Base-by-base conservation (phyloP, 2,329 filamentous ascomycete genomes). In the Xylariaceae sp. region DNA sequence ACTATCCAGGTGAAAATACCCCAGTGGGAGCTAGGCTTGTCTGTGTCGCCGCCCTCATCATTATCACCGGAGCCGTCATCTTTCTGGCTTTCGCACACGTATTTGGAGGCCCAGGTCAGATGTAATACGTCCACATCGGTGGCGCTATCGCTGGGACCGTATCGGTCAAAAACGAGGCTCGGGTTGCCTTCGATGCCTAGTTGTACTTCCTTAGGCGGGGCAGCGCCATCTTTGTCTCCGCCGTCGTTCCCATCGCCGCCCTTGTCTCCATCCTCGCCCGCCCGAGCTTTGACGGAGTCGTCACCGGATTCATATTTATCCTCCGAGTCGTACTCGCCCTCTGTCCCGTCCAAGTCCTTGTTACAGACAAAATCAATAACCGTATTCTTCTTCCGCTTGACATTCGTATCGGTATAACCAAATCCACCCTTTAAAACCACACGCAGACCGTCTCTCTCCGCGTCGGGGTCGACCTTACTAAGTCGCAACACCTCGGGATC, bases 1-100 rank as follows among this genome's bases (percentile, higher is more conserved):
- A 97, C 83, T 67, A 97, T 82, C 94, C 94, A 99, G 19, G 92
- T 96, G 67, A 97, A 97, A 77, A 96, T 94, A 1, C 94, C 94
- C 94, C 92, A 97, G 67, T 83, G 80, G 19, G 71, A 71, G 51
- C 77, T 76, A 54, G 75, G 74, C 55, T 73, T 70, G 42, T 67
- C 62, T 40, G 76, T 74, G 73, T 74, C 12, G 76, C 73, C 47
- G 74, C 56, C 41, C n/a, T 49, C 55, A 72, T 62, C 74, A 74
- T 76, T 73, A 34, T 68, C 71, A 30, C 70, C 70, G 49, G 67
- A 66, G 50, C 72, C 63, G 30, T 69, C 63, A 64, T 71, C 65
- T 3, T 59, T 59, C 39, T 60, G 60, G 31, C 73, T 76, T 67
- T 90, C 85, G 70, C 94, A 97, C 0, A 89, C 92, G 67, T 90